Base-by-base conservation (phyloP, 1,284 basidiomycete genomes). In the Pseudozyma tsukubaensis region DNA sequence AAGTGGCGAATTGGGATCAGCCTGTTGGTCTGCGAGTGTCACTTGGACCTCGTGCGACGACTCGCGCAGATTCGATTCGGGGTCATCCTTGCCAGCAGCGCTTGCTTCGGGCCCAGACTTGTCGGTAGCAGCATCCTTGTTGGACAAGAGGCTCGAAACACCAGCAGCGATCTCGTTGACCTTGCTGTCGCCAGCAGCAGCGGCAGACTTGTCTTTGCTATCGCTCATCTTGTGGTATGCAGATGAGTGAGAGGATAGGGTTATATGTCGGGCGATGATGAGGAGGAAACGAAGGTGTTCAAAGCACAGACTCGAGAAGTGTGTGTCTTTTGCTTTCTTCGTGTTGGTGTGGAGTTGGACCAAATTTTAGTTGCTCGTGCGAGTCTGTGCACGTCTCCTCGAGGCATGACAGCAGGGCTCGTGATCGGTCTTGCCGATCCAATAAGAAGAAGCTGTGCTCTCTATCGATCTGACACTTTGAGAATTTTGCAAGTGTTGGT, bases 11-110 rank as follows among this genome's bases (percentile, higher is more conserved):
- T 97, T 92, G 51, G 94, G 93, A 85, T 99, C 94, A 35, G 90
- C 91, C 87, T 99, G 97, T 85, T 97, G 94, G 86, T 99, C 96
- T 53, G 95, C 95, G 61, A 99, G 89, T 35, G 95, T 99, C 73
- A 99, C 94, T 92, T 98, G 80, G n/a, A 83, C 81, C 42, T 83
- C 78, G 66, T 83, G 79, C 35, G 68, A 71, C 3, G 81, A 77
- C 63, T 80, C 77, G 49, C 58, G 67, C 19, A 81, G 68, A 48
- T 72, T 71, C 19, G 74, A 67, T n/a, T 61, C 73, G 43, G 24
- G 24, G 1, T 62, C 64, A 4, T 63, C 59, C 40, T 60, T 59
- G 48, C 13, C 53, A 12, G 50, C 51, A 11, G 53, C 47, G 24
- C 40, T 51, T 43, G 55, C 42, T 14, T 47, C 57, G 2, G 35